Evolutionary conservation across 257 asterid species (phyloP), one percentile per base, ranked within the genome.

Genomic region (Fraxinus pennsylvanica): DNA sequence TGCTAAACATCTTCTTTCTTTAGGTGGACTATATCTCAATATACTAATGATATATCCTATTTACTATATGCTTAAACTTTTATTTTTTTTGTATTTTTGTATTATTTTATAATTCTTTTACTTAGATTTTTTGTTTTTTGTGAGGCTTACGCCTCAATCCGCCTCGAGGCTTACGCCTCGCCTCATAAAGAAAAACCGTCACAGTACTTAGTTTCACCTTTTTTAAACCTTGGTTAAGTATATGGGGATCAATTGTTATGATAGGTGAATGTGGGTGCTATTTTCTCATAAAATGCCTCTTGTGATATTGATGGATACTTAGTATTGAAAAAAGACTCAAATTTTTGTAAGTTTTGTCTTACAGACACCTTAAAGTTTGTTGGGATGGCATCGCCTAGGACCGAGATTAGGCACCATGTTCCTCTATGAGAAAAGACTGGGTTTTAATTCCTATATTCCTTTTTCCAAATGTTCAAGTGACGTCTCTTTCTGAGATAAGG

Each of bases 231-330:
- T 25, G 27, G 36, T 33, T 33, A 33, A 33, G 36, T 33, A 32
- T 74, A 68, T 50, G 45, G 76, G 71, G 66, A 29, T 61, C 33
- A 61, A 25, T 61, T 43, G 38, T 15, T 43, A 43, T 77, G 67
- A 45, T 13, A 47, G 63, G 68, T 21, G 66, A 4, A 14, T 17
- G 33, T 41, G 66, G 70, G 74, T 79, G 32, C 45, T 35, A 54
- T 57, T 74, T 74, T 77, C 38, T 50, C 69, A 35, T 66, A 74
- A 67, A 74, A 72, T 19, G 19, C 50, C 6, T 52, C 21, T 70
- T 30, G 61, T 63, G 39, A 78, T 1, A 4, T 66, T 72, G 82
- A 76, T 74, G 29, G 15, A 52, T 17, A 19, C 43, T 35, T 61
- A 30, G 25, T 15, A 43, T 70, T 33, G 47, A 5, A 65, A 72